phyloP scores from a whole-genome alignment of 2,329 filamentous ascomycete genomes.

The Botryotinia calthae region DNA sequence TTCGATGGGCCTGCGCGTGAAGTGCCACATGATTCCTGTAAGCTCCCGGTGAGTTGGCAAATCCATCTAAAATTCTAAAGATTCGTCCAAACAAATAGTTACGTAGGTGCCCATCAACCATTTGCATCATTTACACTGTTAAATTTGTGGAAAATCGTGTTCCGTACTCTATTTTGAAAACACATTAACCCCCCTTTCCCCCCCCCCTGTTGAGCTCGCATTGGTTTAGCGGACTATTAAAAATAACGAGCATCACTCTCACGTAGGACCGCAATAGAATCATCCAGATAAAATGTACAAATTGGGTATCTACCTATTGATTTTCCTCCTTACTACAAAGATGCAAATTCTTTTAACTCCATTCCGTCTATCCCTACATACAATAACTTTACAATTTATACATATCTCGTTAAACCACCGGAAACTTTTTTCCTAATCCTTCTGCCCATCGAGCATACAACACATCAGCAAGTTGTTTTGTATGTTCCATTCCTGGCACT shows the following conservation, averaged over 20 bases:
- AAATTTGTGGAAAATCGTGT: neutral
- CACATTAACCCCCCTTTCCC: no score
- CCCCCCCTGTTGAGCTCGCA: neutral
- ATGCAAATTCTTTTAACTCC: neutral
- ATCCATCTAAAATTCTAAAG: neutral
- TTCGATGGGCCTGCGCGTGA: neutral
- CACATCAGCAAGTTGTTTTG: conserved; percentile 82
- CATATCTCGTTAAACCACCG: conserved; percentile 36
- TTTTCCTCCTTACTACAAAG: conserved; percentile 1
- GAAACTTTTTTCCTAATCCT: conserved; percentile 72
- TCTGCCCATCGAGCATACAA: conserved; percentile 90
- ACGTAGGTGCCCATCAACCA: neutral
- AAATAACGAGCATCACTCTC: neutral
- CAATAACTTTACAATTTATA: conserved; percentile 15
- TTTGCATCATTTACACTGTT: neutral
- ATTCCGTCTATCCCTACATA: conserved; percentile 4
- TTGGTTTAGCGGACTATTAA: neutral
- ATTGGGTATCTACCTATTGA: conserved; percentile 17
- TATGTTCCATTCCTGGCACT: conserved; percentile 83
- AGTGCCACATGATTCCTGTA: neutral
- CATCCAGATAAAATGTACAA: neutral
- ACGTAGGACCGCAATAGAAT: neutral
- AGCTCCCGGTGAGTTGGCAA: neutral
- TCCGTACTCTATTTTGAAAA: neutral
- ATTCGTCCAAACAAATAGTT: neutral